These are phyloP conservation scores for Trametes meyenii DNA, from an alignment of 768 basidiomycete species.

Conservation along the genomic window DNA sequence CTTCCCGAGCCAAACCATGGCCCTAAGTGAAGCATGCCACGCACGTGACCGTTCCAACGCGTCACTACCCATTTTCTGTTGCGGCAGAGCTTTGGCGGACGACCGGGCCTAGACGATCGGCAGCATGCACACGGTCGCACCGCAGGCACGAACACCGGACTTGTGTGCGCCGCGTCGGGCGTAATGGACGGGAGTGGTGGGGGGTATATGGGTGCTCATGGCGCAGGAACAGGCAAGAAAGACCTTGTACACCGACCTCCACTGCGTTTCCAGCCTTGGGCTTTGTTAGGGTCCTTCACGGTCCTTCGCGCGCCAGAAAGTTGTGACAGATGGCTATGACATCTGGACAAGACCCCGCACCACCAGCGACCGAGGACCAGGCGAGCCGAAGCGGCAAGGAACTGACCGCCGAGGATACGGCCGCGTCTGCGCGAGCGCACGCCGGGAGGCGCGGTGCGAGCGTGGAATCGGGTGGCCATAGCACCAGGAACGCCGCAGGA, in stretches of 20 bases:
- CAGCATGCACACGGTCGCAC: neutral
- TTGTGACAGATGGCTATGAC: neutral
- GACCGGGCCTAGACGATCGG: conserved; percentile 8
- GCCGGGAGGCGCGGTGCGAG: conserved; percentile 12
- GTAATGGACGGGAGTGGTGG: neutral
- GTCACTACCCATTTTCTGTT: conserved; percentile 6
- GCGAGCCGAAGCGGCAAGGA: neutral
- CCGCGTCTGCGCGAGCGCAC: conserved; percentile 7
- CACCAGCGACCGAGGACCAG: neutral
- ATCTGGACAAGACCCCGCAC: neutral
- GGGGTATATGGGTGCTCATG: neutral
- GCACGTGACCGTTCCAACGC: conserved; percentile 27
- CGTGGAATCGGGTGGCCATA: conserved; percentile 8
- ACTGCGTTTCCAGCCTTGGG: neutral
- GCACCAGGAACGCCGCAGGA: neutral
- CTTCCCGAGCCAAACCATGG: too few species aligned
- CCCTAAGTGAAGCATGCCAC: too few species aligned
- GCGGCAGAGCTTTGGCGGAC: neutral
- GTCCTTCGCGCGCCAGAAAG: neutral
- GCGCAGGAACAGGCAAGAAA: neutral
- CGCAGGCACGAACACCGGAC: neutral
- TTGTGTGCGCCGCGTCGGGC: neutral
- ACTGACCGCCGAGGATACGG: conserved; percentile 4
- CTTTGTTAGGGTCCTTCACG: too few species aligned
- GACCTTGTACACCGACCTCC: conserved; percentile 9